phyloP scores from a whole-genome alignment of 441 rosid species.

The Populus hybrid region DNA sequence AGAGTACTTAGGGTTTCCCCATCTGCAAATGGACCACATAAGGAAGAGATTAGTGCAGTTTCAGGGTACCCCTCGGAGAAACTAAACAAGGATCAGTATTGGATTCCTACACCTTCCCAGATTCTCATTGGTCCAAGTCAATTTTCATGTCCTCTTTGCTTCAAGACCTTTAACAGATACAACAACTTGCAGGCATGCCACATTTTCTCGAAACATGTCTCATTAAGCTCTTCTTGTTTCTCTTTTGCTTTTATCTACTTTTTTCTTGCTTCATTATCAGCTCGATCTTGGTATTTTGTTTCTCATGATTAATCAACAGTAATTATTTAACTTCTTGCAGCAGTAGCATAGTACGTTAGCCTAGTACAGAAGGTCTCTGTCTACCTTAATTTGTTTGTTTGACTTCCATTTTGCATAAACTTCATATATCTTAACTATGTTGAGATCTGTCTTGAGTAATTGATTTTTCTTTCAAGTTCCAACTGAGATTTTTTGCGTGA shows the following conservation, averaged over 20 bases:
- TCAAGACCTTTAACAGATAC: conserved; percentile 70
- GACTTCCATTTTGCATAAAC: background rate
- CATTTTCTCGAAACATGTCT: conserved; percentile 14
- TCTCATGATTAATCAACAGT: background rate
- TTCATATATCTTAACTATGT: background rate
- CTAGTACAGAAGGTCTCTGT: background rate
- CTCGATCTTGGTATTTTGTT: background rate
- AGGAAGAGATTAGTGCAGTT: conserved; percentile 25
- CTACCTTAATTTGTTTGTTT: background rate
- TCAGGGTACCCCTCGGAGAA: conserved; percentile 25
- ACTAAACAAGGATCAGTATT: conserved; percentile 54
- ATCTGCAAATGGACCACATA: conserved; percentile 18
- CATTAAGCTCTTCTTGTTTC: background rate
- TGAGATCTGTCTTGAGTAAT: background rate
- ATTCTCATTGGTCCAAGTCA: conserved; percentile 74
- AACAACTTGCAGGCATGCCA: conserved; percentile 67
- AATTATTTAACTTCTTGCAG: background rate
- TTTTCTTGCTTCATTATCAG: background rate
- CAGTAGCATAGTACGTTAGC: background rate
- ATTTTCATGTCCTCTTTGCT: conserved; percentile 69
- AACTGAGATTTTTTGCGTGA: background rate
- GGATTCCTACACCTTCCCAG: conserved; percentile 79
- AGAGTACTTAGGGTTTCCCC: conserved; percentile 23
- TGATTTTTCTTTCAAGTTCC: background rate
- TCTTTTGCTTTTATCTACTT: background rate